Conservation (phyloP, 345 rosid genomes). For the Sisymbrium altissimum region DNA sequence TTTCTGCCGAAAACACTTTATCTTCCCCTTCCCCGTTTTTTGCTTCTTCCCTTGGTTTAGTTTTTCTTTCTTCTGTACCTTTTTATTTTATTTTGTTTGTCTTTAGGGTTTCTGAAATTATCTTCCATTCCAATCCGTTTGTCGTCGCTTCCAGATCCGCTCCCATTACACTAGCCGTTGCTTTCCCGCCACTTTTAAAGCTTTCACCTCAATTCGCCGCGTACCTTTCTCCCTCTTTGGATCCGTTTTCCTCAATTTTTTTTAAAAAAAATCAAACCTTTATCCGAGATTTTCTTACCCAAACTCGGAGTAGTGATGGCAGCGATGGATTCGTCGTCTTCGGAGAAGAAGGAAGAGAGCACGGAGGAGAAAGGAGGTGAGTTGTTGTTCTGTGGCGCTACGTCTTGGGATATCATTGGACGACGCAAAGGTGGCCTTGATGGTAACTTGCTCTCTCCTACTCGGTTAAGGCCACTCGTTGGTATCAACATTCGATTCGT, state of each 20-base stretch:
- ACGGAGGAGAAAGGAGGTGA: constrained; percentile 77
- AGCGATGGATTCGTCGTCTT: constrained; percentile 40
- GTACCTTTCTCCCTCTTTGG: constrained; percentile 37
- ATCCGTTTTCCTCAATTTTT: constrained; percentile 30
- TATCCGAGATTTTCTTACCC: not conserved
- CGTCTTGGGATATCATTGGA: constrained; percentile 76
- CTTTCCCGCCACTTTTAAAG: constrained; percentile 68
- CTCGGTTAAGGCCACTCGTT: constrained; percentile 87
- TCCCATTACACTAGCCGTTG: constrained; percentile 41
- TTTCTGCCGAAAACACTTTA: too few relatives aligned
- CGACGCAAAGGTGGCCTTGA: constrained; percentile 59
- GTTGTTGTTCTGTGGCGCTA: constrained; percentile 82
- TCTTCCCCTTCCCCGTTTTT: not conserved
- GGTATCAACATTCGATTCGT: constrained; percentile 73
- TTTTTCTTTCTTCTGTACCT: constrained; percentile 17
- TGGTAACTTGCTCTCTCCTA: constrained; percentile 81
- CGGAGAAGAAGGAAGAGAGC: constrained; percentile 49
- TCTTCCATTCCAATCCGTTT: constrained; percentile 35
- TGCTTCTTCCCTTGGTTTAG: too few relatives aligned
- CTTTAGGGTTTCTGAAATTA: constrained; percentile 55
- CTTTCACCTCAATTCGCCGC: constrained; percentile 31
- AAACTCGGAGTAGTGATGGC: constrained; percentile 41
- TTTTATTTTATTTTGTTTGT: constrained; percentile 7
- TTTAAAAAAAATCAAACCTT: not conserved
- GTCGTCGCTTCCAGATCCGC: constrained; percentile 39